Base-by-base conservation (phyloP, 2,329 filamentous ascomycete species). In the Microcyclospora tardicrescens region DNA sequence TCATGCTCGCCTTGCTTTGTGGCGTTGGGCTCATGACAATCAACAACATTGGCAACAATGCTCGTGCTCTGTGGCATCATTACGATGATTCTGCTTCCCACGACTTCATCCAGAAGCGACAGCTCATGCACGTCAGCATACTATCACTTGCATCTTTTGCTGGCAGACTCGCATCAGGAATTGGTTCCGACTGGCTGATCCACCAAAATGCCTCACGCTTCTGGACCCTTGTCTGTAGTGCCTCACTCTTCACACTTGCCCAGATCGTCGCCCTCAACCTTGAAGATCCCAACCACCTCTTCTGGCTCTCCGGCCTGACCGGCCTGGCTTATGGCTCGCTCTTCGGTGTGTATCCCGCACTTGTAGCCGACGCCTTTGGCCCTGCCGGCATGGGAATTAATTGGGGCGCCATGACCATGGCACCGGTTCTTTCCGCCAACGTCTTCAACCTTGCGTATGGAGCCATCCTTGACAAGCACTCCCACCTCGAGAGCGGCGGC, bases 1-100 rank as follows among this genome's bases (percentile, higher is more conserved):
- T 73, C 41, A 77, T 94, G 49, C 84, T 98, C 73, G 86, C 80
- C 30, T 73, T 95, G n/a, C 68, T 96, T 45, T 85, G 86, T 5
- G 91, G 91, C 37, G 82, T 95, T 51, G 91, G 91, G 10, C 66
- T 98, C 48, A 98, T 98, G 91, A 96, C 89, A 0, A 98, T 98
- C 64, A 98, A 98, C 65, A 98, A 98, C 53, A 94, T 96, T 54
- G 91, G 91, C 33, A 93, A 94, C 56, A 77, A 87, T 51, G 66
- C 70, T 42, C 83, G 84, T 56, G 85, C 86, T 2, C 70, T 98
- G 1, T 96, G 91, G 91, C 79, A 76, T 44, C 75, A 84, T 53
- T 93, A 81, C 56, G 85, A 95, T 53, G 71, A 79, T 46, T 77
- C 73, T 1, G 79, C 81, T 2, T 71, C 72, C 43, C 70, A 81